Percentiles rank a stretch among this genome's conserved stretches.
phyloP scores from a whole-genome alignment of 169 alveolate genomes.

The Plasmodium inui region DNA sequence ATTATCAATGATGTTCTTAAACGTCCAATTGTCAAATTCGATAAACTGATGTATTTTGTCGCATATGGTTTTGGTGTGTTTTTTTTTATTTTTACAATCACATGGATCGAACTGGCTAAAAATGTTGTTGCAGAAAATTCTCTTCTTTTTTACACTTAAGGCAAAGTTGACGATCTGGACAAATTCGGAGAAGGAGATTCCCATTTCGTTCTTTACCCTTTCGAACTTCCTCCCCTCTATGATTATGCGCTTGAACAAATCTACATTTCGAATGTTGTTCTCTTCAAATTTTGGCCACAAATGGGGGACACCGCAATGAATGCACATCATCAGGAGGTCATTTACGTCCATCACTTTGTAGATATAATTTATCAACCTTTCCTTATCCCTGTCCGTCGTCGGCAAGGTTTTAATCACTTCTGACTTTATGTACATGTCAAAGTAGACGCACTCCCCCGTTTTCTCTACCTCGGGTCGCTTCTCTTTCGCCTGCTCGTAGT shows the following conservation, averaged over 20 bases:
- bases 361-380: conserved; percentile 27
- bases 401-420: conserved; percentile 42
- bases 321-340: conserved; percentile 57
- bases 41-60: conserved; percentile 78
- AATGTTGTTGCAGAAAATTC: conserved; percentile 64
- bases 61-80: conserved; percentile 47
- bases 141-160: conserved; percentile 46
- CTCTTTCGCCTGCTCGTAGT: conserved; percentile 20
- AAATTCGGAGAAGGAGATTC: conserved; percentile 54
- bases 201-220: conserved; percentile 43
- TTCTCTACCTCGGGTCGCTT: not conserved
- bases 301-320: conserved; percentile 24
- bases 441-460: not conserved
- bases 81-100: conserved; percentile 17
- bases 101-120: conserved; percentile 23
- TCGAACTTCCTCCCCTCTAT: conserved; percentile 43
- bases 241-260: conserved; percentile 12
- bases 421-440: conserved; percentile 50
- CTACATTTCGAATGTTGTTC: conserved; percentile 27
- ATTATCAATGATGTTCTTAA: conserved; percentile 88
- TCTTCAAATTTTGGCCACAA: conserved; percentile 47
- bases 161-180: conserved; percentile 21
- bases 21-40: conserved; percentile 80
- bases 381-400: conserved; percentile 38
- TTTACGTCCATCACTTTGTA: conserved; percentile 37